Evolutionary conservation across 768 basidiomycete genomes (phyloP).

Genomic region (Boletus bicolor): DNA sequence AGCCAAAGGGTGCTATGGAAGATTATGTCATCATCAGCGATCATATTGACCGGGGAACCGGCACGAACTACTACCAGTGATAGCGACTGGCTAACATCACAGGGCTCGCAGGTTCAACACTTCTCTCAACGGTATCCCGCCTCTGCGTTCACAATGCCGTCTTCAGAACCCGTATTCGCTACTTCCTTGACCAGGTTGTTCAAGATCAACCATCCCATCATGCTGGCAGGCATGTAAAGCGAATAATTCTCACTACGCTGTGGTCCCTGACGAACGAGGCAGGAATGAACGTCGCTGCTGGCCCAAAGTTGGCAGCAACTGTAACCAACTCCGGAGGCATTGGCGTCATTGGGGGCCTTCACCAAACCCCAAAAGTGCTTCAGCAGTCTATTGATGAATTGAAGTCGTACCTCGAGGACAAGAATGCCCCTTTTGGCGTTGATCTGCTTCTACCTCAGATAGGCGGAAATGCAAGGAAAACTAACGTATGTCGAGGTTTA

Average conservation of each 20-base stretch:
- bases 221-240: constrained; percentile 59
- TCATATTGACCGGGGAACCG: neutral
- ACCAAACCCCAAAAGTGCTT: constrained; percentile 70
- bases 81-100: neutral
- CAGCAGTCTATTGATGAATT: constrained; percentile 66
- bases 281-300: constrained; percentile 82
- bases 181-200: constrained; percentile 77
- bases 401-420: constrained; percentile 70
- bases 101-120: neutral
- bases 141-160: constrained; percentile 48
- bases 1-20: neutral
- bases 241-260: neutral
- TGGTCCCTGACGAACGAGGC: neutral
- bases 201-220: constrained; percentile 77
- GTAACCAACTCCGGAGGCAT: constrained; percentile 91
- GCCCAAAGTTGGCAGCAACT: constrained; percentile 78
- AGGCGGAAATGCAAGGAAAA: constrained; percentile 79
- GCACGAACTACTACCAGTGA: neutral
- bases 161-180: constrained; percentile 60
- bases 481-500: constrained; percentile 48
- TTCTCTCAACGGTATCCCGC: neutral
- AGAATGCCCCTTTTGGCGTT: constrained; percentile 75
- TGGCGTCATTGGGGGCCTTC: constrained; percentile 84
- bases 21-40: constrained; percentile 15
- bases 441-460: constrained; percentile 83